Percentiles rank a stretch among this genome's conserved stretches.
These are phyloP conservation scores for Hawksworthiomyces lignivorus DNA, from an alignment of 2,329 filamentous ascomycete genomes.

Conservation along the genomic window DNA sequence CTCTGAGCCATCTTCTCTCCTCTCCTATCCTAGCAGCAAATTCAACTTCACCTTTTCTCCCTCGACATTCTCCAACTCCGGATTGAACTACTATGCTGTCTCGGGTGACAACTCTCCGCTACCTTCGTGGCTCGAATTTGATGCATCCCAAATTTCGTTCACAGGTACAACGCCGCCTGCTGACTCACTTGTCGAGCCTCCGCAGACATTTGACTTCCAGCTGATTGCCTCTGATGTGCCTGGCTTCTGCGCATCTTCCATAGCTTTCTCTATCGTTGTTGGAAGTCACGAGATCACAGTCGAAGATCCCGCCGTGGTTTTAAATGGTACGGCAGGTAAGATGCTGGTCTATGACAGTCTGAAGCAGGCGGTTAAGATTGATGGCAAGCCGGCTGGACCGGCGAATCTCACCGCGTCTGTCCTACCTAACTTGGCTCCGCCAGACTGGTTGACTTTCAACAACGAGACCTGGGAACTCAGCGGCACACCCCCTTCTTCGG, in stretches of 20 bases:
- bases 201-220: constrained; percentile 64
- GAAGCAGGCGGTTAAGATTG: constrained; percentile 44
- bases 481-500: constrained; percentile 55
- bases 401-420: constrained; percentile 35
- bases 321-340: constrained; percentile 50
- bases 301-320: constrained; percentile 43
- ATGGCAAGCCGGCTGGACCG: constrained; percentile 42
- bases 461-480: constrained; percentile 50
- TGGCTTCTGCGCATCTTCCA: constrained; percentile 63
- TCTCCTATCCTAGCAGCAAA: constrained; percentile 43
- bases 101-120: constrained; percentile 72
- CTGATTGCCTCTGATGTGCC: constrained; percentile 71
- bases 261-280: constrained; percentile 65
- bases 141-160: constrained; percentile 56
- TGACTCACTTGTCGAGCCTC: constrained; percentile 54
- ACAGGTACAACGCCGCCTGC: constrained; percentile 61
- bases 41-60: constrained; percentile 47
- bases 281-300: constrained; percentile 63
- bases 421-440: constrained; percentile 41
- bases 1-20: constrained; percentile 52
- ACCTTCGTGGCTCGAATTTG: constrained; percentile 78
- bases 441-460: constrained; percentile 65
- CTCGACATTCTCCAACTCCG: constrained; percentile 55
- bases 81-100: constrained; percentile 67
- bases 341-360: constrained; percentile 47